Evolutionary conservation across 495 filamentous ascomycete species (phyloP), one percentile per base, ranked within the genome.

Genomic region (Penicillium arizonense): DNA sequence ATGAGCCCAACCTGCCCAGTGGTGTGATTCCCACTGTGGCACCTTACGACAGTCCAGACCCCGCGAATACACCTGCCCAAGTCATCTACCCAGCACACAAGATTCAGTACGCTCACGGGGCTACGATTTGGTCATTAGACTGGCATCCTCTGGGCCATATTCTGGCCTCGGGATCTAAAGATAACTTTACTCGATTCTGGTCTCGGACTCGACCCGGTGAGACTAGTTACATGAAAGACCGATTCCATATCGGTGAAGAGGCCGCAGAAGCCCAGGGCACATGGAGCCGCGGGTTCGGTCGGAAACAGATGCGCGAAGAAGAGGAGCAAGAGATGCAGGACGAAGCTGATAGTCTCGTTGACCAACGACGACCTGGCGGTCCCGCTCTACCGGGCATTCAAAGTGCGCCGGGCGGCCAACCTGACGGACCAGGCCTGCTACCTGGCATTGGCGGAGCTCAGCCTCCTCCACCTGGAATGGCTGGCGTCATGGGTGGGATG

Each of bases 121-220:
- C 90, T 58, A 87, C 91, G 9, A 93, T 98, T 50, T 98, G 94
- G 94, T 92, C 91, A 4, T 77, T 98, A 20, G 91, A 96, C 75
- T 98, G 94, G 89, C 94, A 98, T 62, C 94, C 94, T 1, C 76
- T 97, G 0, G 94, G 94, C 18, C 94, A 98, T 61, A 93, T 98
- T 53, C 80, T 98, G 23, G 91, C 91, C n/a, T 96, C 94, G n/a
- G 94, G 94, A 4, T 96, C 93, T 3, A 98, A 98, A 67, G 94
- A 98, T 69, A 87, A 93, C 41, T 90, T 95, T 40, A 97, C 94
- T 7, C 84, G 93, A 32, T 98, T 98, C 75, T 98, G 94, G 94
- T 88, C 90, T 12, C 84, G 94, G 16, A 77, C 89, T 6, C 77
- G 94, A 41, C 94, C 94, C 3, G 94, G 94, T 28, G 94, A 97